phyloP scores from a whole-genome alignment of 2,329 filamentous ascomycete genomes.

The Fusarium miscanthi region DNA sequence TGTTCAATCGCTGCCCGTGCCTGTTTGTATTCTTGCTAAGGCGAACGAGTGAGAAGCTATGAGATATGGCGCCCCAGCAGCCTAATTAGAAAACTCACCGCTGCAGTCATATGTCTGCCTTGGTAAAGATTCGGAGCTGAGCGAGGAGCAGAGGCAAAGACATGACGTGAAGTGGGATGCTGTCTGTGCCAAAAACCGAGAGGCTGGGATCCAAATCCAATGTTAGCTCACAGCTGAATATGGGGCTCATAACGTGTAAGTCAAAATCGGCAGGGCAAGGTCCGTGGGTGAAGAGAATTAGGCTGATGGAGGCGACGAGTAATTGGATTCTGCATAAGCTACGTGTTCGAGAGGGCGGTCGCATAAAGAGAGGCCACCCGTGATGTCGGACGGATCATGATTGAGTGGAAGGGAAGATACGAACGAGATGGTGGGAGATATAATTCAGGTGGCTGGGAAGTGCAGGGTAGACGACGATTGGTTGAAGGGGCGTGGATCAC shows the following conservation, averaged over 20 bases:
- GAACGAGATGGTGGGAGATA: slow-evolving; percentile 24
- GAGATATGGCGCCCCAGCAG: neutral
- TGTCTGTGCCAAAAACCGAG: slow-evolving; percentile 1
- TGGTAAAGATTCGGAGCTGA: slow-evolving; percentile 2
- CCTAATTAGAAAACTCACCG: slow-evolving; percentile 19
- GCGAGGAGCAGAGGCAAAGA: slow-evolving; percentile 4
- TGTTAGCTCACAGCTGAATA: neutral
- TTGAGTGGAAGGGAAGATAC: slow-evolving; percentile 30
- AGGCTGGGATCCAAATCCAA: slow-evolving; percentile 16
- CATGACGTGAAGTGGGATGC: slow-evolving; percentile 17
- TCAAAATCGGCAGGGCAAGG: neutral
- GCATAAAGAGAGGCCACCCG: slow-evolving; percentile 43
- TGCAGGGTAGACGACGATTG: slow-evolving; percentile 35
- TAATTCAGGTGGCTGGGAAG: slow-evolving; percentile 44
- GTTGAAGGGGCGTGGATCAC: neutral
- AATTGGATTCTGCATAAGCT: slow-evolving; percentile 29
- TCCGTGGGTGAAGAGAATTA: neutral
- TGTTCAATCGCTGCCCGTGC: neutral
- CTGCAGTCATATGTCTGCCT: slow-evolving; percentile 13
- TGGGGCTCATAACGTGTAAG: slow-evolving; percentile 23
- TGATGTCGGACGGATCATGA: slow-evolving; percentile 21
- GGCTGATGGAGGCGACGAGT: neutral
- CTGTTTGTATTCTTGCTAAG: neutral
- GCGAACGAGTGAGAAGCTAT: neutral
- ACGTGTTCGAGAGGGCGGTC: slow-evolving; percentile 37